Percentiles rank a stretch among this genome's conserved stretches.
phyloP scores from a whole-genome alignment of 805 yeast species.

The Diddensiella santjacobensis region DNA sequence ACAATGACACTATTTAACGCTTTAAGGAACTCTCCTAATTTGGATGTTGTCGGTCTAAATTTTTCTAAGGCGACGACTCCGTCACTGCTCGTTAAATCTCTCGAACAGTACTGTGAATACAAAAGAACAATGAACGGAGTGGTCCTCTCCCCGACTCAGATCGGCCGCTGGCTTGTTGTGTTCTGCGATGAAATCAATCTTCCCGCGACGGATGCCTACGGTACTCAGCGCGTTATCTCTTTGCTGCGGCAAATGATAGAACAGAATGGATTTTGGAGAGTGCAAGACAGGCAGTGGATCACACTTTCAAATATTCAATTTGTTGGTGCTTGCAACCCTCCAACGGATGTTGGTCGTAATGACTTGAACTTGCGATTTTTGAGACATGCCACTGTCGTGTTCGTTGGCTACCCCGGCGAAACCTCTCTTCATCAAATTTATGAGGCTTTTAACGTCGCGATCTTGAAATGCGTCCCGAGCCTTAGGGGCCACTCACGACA shows the following conservation, averaged over 20 bases:
- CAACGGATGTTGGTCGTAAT: slow-evolving; percentile 73
- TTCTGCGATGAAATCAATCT: slow-evolving; percentile 92
- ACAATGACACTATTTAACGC: slow-evolving; percentile 83
- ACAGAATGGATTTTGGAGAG: slow-evolving; percentile 72
- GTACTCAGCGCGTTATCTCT: slow-evolving; percentile 66
- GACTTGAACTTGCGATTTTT: slow-evolving; percentile 56
- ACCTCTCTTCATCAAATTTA: slow-evolving; percentile 67
- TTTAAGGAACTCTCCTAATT: slow-evolving; percentile 51
- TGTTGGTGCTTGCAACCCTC: slow-evolving; percentile 96
- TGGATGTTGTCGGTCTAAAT: slow-evolving; percentile 65
- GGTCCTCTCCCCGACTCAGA: slow-evolving; percentile 52
- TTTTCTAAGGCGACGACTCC: slow-evolving; percentile 81
- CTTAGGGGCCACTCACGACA: slow-evolving; percentile 50
- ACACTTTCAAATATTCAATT: slow-evolving; percentile 59
- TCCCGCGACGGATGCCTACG: slow-evolving; percentile 67
- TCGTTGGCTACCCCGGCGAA: slow-evolving; percentile 75
- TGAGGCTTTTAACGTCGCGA: slow-evolving; percentile 49
- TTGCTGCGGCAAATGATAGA: slow-evolving; percentile 74
- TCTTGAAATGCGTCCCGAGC: slow-evolving; percentile 58
- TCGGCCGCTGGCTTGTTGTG: slow-evolving; percentile 69
- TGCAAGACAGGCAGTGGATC: slow-evolving; percentile 61
- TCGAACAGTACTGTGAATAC: slow-evolving; percentile 72
- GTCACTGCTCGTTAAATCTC: slow-evolving; percentile 50
- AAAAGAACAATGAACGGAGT: slow-evolving; percentile 49
- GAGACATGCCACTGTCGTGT: slow-evolving; percentile 59